A percentile compares a stretch with the other conserved stretches of the same genome.
Conservation (phyloP, 805 yeast species). For the Lachancea dasiensis region DNA sequence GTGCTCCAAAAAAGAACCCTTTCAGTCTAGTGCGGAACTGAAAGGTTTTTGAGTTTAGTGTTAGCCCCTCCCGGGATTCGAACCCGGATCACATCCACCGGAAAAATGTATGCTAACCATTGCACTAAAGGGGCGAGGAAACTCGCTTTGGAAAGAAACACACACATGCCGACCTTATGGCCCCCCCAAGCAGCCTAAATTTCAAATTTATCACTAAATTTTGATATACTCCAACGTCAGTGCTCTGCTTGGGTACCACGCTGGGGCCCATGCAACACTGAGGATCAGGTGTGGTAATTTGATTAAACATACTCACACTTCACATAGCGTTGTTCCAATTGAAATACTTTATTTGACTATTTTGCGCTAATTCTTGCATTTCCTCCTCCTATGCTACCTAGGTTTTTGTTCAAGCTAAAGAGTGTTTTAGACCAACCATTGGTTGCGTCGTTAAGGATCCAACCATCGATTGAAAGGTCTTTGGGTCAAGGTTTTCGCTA, state of each 20-base stretch:
- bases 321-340: too few relatives aligned
- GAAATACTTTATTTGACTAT: neutral
- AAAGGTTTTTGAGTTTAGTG: neutral
- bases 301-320: too few relatives aligned
- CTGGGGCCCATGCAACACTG: too few relatives aligned
- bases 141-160: constrained; percentile 3
- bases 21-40: constrained; percentile 5
- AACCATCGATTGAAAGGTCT: neutral
- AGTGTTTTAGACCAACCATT: neutral
- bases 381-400: constrained; percentile 1
- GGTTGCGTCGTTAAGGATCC: neutral
- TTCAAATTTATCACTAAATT: too few relatives aligned
- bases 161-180: neutral
- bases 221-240: too few relatives aligned
- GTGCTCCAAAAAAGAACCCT: neutral
- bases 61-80: constrained; percentile 49
- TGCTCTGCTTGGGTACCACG: too few relatives aligned
- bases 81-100: constrained; percentile 52
- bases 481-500: neutral
- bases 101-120: constrained; percentile 48
- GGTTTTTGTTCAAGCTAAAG: neutral
- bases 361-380: neutral
- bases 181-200: too few relatives aligned
- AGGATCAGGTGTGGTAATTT: too few relatives aligned
- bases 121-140: constrained; percentile 43